Conservation (phyloP, 2,329 filamentous ascomycete species). For the Claviceps lovelessii region DNA sequence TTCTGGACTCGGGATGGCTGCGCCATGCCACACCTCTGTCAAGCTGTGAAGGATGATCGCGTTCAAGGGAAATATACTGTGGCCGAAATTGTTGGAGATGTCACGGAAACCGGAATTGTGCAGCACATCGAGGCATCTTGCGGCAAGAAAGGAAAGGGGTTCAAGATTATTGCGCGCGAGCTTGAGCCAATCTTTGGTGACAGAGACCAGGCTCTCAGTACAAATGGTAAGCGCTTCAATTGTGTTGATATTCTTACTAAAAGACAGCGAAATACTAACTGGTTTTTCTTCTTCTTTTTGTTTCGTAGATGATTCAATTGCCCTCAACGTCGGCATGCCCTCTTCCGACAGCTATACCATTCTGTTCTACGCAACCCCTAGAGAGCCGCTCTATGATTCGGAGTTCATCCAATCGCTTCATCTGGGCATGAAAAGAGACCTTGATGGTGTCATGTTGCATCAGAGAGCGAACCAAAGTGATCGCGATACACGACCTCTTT, state of each 20-base stretch:
- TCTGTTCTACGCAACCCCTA: slow-evolving; percentile 55
- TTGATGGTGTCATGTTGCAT: slow-evolving; percentile 15
- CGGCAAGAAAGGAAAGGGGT: slow-evolving; percentile 21
- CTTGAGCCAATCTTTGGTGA: slow-evolving; percentile 27
- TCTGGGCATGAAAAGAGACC: slow-evolving; percentile 57
- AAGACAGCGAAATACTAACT: neutral
- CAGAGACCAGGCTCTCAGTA: slow-evolving; percentile 29
- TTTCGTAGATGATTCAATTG: slow-evolving; percentile 35
- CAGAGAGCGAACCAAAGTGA: slow-evolving; percentile 26
- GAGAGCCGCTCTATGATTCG: slow-evolving; percentile 46
- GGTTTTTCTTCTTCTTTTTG: neutral
- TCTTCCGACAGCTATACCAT: slow-evolving; percentile 50
- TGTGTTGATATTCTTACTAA: neutral
- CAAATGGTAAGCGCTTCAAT: slow-evolving; percentile 29
- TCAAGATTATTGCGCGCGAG: slow-evolving; percentile 24
- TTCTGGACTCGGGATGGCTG: slow-evolving; percentile 37
- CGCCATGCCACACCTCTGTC: slow-evolving; percentile 40
- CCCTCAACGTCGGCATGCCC: slow-evolving; percentile 29
- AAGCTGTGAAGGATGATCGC: slow-evolving; percentile 21
- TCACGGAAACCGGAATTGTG: slow-evolving; percentile 27
- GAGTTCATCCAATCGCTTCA: slow-evolving; percentile 49
- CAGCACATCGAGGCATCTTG: slow-evolving; percentile 35
- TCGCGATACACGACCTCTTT: slow-evolving; percentile 42
- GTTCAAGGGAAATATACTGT: slow-evolving; percentile 32
- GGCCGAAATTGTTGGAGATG: slow-evolving; percentile 41